These are phyloP conservation scores for Phytopythium cucurbitacearum DNA, from an alignment of 352 stramenopile genomes.

Conservation along the genomic window DNA sequence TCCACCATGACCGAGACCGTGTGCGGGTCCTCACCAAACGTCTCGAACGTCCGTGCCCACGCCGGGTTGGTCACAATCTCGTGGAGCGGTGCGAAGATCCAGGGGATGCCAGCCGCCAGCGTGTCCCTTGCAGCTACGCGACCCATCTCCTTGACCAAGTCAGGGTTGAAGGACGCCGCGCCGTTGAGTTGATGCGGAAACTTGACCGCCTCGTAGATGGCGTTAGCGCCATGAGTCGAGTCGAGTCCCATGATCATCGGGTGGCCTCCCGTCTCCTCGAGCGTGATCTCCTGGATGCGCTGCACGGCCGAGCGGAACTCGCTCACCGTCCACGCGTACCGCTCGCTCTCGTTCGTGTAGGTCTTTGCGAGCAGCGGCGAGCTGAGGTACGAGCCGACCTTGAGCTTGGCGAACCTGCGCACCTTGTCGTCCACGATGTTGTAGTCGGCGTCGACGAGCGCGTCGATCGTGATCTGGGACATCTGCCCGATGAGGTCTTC, in stretches of 20 bases:
- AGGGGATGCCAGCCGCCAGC: slow-evolving; percentile 71
- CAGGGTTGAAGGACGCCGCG: slow-evolving; percentile 78
- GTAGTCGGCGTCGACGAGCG: slow-evolving; percentile 42
- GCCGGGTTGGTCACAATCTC: slow-evolving; percentile 74
- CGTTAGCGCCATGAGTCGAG: slow-evolving; percentile 81
- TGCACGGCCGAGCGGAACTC: slow-evolving; percentile 58
- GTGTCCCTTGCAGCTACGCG: slow-evolving; percentile 73
- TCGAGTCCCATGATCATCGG: slow-evolving; percentile 84
- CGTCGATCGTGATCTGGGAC: slow-evolving; percentile 74
- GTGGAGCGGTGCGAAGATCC: slow-evolving; percentile 83
- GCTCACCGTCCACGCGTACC: not conserved
- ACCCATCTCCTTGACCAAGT: slow-evolving; percentile 51
- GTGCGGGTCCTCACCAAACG: slow-evolving; percentile 88
- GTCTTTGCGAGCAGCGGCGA: slow-evolving; percentile 11
- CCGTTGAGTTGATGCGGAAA: slow-evolving; percentile 84
- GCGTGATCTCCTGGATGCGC: slow-evolving; percentile 63
- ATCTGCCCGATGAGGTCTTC: slow-evolving; percentile 70
- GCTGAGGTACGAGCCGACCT: slow-evolving; percentile 85
- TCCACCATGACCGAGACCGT: slow-evolving; percentile 65
- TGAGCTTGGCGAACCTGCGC: slow-evolving; percentile 48
- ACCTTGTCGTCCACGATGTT: slow-evolving; percentile 42
- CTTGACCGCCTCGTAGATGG: slow-evolving; percentile 66
- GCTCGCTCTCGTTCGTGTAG: slow-evolving; percentile 4
- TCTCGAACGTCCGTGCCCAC: slow-evolving; percentile 88
- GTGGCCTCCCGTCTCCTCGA: slow-evolving; percentile 35